Conservation (phyloP, 768 basidiomycete genomes). For the Collybiopsis luxurians region DNA sequence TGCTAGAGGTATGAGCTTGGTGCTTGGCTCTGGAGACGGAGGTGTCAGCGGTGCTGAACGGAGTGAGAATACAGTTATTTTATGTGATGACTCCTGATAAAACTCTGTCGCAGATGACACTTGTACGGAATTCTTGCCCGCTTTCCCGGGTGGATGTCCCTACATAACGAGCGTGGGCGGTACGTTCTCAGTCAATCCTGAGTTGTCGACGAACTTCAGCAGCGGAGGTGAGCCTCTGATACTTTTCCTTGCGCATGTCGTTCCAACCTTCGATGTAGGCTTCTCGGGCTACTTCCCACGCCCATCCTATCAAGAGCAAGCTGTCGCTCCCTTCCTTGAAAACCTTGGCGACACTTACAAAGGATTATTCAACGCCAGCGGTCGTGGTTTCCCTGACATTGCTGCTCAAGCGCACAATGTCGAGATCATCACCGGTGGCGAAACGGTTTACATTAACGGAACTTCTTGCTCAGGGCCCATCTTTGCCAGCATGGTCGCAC, state of each 20-base stretch:
- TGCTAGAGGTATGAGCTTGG: slow-evolving; percentile 31
- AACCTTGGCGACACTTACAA: slow-evolving; percentile 29
- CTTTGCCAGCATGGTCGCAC: slow-evolving; percentile 41
- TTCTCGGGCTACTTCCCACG: slow-evolving; percentile 19
- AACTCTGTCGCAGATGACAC: slow-evolving; percentile 19
- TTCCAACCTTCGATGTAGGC: background rate
- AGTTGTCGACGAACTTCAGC: slow-evolving; percentile 15
- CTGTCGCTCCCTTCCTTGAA: slow-evolving; percentile 29
- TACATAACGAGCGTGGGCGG: slow-evolving; percentile 37
- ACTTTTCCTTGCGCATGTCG: background rate
- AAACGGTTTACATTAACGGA: slow-evolving; percentile 24
- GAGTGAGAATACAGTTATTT: background rate
- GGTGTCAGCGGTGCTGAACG: slow-evolving; percentile 33
- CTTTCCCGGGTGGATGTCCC: slow-evolving; percentile 31
- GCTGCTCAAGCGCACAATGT: slow-evolving; percentile 11
- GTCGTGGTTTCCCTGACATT: slow-evolving; percentile 13
- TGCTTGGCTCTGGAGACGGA: slow-evolving; percentile 35
- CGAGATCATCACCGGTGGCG: slow-evolving; percentile 6
- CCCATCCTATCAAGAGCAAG: slow-evolving; percentile 36
- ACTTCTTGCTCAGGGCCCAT: slow-evolving; percentile 45
- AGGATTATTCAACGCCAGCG: slow-evolving; percentile 41
- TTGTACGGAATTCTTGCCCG: slow-evolving; percentile 33
- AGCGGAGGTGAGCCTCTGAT: background rate
- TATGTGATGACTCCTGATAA: background rate
- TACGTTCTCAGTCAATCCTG: slow-evolving; percentile 27